Conservation (phyloP, 2,329 filamentous ascomycete species). For the Epichloe glyceriae region DNA sequence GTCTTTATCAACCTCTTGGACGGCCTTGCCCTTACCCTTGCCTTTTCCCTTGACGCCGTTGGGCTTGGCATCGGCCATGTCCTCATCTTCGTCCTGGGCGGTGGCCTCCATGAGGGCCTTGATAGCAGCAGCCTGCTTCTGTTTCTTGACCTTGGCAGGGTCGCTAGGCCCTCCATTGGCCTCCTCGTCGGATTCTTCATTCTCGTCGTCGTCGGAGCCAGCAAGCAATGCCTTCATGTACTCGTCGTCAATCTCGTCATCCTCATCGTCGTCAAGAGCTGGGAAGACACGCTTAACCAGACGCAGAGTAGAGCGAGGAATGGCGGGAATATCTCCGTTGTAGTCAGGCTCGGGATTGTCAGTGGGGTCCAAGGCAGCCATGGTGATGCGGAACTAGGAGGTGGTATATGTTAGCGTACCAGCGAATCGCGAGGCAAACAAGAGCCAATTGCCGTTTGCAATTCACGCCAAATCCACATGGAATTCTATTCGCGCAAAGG, state of each 20-base stretch:
- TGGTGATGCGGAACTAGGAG: conserved; percentile 82
- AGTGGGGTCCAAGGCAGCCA: conserved; percentile 93
- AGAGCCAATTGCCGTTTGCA: not conserved
- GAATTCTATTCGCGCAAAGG: not conserved
- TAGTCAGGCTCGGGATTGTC: conserved; percentile 56
- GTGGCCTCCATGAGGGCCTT: conserved; percentile 65
- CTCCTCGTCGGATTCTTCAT: conserved; percentile 50
- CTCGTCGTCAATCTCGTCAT: conserved; percentile 55
- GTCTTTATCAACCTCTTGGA: conserved; percentile 41
- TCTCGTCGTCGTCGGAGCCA: conserved; percentile 37
- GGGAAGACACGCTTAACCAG: conserved; percentile 62
- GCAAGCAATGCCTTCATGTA: conserved; percentile 44
- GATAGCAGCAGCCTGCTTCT: conserved; percentile 62
- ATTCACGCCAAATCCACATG: not conserved
- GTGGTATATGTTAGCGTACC: conserved; percentile 15
- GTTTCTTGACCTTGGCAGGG: conserved; percentile 78
- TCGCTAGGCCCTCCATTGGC: conserved; percentile 84
- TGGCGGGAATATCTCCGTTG: conserved; percentile 44
- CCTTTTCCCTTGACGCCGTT: conserved; percentile 45
- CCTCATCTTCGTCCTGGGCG: conserved; percentile 50
- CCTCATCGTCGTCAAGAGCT: conserved; percentile 39
- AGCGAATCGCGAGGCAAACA: not conserved
- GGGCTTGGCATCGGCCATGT: conserved; percentile 57
- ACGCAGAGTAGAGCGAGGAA: conserved; percentile 77
- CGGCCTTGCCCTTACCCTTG: conserved; percentile 58